Conservation (phyloP, 2,329 filamentous ascomycete genomes). For the Plectosphaerella cucumerina region DNA sequence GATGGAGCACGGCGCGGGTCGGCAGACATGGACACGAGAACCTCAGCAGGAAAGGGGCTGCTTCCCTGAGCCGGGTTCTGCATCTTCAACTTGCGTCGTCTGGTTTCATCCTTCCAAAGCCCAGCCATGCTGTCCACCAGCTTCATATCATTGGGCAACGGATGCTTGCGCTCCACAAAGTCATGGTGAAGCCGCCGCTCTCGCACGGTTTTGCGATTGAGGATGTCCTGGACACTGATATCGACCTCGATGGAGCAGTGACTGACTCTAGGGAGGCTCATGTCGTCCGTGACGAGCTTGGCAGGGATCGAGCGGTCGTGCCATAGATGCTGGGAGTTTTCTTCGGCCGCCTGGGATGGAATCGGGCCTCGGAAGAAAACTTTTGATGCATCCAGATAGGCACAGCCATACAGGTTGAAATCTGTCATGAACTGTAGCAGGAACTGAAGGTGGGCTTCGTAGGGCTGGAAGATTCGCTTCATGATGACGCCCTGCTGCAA, state of each 20-base stretch:
- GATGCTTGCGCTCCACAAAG: slow-evolving; percentile 69
- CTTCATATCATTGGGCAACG: slow-evolving; percentile 65
- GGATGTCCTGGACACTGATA: slow-evolving; percentile 80
- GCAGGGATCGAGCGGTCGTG: slow-evolving; percentile 67
- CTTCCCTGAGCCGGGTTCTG: slow-evolving; percentile 58
- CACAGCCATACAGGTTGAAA: slow-evolving; percentile 94
- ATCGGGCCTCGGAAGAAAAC: slow-evolving; percentile 72
- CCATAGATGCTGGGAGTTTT: slow-evolving; percentile 67
- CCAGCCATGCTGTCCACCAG: slow-evolving; percentile 92
- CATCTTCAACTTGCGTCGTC: slow-evolving; percentile 70
- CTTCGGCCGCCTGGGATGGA: slow-evolving; percentile 60
- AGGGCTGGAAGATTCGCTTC: slow-evolving; percentile 80
- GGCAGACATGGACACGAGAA: slow-evolving; percentile 83
- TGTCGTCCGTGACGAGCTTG: slow-evolving; percentile 56
- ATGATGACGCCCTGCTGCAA: slow-evolving; percentile 84
- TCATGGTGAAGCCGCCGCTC: slow-evolving; percentile 81
- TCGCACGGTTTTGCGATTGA: slow-evolving; percentile 73
- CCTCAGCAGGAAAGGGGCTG: slow-evolving; percentile 77
- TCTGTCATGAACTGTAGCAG: slow-evolving; percentile 97
- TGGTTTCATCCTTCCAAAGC: slow-evolving; percentile 86
- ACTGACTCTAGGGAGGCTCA: slow-evolving; percentile 69
- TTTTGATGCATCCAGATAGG: slow-evolving; percentile 71
- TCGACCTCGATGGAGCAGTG: slow-evolving; percentile 90
- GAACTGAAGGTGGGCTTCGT: slow-evolving; percentile 91
- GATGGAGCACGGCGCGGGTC: slow-evolving; percentile 66